Percentiles rank a stretch among this genome's conserved stretches.
phyloP scores from a whole-genome alignment of 1,284 basidiomycete genomes.

The Rhodofomes roseus region DNA sequence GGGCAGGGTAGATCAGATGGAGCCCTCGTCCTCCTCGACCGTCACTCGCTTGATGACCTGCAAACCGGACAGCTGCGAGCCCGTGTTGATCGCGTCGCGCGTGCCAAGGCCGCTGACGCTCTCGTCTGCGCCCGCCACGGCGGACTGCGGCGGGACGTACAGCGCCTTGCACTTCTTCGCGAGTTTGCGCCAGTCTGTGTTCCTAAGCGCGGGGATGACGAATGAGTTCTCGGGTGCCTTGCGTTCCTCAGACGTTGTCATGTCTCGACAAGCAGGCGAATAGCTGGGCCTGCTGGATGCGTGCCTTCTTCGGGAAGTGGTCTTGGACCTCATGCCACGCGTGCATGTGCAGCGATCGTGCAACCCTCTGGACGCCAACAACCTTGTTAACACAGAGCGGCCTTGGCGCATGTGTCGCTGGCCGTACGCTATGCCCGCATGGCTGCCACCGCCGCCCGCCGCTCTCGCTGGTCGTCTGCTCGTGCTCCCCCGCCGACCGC shows the following conservation, averaged over 20 bases:
- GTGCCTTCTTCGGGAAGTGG: slow-evolving; percentile 68
- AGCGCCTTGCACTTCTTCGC: slow-evolving; percentile 58
- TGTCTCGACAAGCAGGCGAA: slow-evolving; percentile 76
- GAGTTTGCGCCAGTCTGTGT: slow-evolving; percentile 83
- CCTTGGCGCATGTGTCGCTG: too few species aligned
- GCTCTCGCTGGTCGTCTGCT: too few species aligned
- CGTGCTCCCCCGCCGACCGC: too few species aligned
- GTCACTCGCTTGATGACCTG: slow-evolving; percentile 45
- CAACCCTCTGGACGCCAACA: too few species aligned
- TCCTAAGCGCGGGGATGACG: slow-evolving; percentile 80
- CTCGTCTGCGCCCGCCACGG: slow-evolving; percentile 68
- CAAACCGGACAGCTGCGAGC: slow-evolving; percentile 61
- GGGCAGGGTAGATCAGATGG: slow-evolving; percentile 20
- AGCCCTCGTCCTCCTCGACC: slow-evolving; percentile 27
- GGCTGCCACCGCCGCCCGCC: too few species aligned
- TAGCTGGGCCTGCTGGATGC: slow-evolving; percentile 76
- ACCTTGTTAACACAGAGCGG: too few species aligned
- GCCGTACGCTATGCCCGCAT: too few species aligned
- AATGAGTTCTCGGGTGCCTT: slow-evolving; percentile 60
- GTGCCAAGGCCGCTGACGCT: slow-evolving; percentile 79
- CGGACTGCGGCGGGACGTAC: slow-evolving; percentile 67
- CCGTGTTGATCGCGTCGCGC: slow-evolving; percentile 63
- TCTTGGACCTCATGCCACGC: too few species aligned
- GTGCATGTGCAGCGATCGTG: too few species aligned
- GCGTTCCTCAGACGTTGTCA: slow-evolving; percentile 67